phyloP scores from a whole-genome alignment of 768 basidiomycete genomes.

The Boletus sp. region DNA sequence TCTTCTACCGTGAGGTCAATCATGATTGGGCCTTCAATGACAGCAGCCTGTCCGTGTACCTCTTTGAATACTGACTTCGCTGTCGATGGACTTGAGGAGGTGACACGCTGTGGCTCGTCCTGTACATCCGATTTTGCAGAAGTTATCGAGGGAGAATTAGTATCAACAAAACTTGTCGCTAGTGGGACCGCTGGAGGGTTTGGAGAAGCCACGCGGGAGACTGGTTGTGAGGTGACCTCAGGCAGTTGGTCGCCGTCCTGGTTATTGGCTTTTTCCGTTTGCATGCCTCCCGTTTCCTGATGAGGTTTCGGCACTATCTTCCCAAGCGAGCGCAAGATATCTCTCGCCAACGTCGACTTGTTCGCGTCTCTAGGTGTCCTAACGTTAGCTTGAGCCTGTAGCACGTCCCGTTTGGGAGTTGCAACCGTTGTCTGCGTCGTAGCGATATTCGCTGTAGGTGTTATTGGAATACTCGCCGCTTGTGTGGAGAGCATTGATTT shows the following conservation, averaged over 20 bases:
- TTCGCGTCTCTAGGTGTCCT: slow-evolving; percentile 42
- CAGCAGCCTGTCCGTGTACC: not conserved
- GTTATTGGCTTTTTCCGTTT: not conserved
- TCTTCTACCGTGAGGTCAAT: slow-evolving; percentile 28
- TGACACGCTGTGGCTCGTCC: not conserved
- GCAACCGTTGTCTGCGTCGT: not conserved
- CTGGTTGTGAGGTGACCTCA: not conserved
- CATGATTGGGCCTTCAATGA: slow-evolving; percentile 18
- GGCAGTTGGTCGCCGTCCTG: not conserved
- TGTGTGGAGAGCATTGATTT: slow-evolving; percentile 5
- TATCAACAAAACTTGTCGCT: not conserved
- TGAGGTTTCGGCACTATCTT: slow-evolving; percentile 6
- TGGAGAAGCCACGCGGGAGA: not conserved
- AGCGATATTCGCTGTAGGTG: not conserved
- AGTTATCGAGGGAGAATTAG: not conserved
- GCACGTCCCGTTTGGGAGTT: slow-evolving; percentile 8
- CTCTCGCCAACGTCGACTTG: slow-evolving; percentile 50
- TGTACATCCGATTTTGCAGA: not conserved
- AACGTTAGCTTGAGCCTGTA: not conserved
- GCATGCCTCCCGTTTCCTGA: slow-evolving; percentile 7
- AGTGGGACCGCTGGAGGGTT: not conserved
- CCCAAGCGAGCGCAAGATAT: slow-evolving; percentile 53
- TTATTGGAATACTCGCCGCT: not conserved
- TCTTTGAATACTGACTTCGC: not conserved
- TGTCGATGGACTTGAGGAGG: not conserved